Percentiles rank a stretch among this genome's conserved stretches.
phyloP scores from a whole-genome alignment of 2,329 filamentous ascomycete genomes.

The Clonostachys sp. region DNA sequence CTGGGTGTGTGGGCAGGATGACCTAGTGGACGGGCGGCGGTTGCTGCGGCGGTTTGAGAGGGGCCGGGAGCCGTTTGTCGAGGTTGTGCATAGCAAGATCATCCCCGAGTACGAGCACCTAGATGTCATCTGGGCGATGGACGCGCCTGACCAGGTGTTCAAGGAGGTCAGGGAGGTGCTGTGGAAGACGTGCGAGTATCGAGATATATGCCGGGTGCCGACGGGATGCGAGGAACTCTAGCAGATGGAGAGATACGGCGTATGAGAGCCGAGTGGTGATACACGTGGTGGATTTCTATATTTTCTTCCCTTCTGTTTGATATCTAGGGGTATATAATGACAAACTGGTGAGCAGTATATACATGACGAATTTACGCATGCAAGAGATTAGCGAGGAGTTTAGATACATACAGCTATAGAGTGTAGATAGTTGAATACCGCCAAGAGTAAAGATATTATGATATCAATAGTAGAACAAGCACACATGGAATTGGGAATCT shows the following conservation, averaged over 20 bases:
- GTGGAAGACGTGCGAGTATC: slow-evolving; percentile 67
- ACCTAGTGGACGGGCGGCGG: slow-evolving; percentile 76
- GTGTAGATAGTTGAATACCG: background rate
- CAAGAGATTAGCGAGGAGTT: background rate
- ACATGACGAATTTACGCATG: background rate
- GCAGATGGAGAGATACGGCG: background rate
- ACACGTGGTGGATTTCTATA: no score
- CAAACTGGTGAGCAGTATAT: background rate
- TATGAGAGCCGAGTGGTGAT: background rate
- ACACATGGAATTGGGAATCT: no score
- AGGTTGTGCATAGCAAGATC: slow-evolving; percentile 75
- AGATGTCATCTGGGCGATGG: slow-evolving; percentile 93
- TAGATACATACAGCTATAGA: background rate
- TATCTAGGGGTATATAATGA: background rate
- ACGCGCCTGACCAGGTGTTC: slow-evolving; percentile 78
- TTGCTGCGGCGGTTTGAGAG: slow-evolving; percentile 70
- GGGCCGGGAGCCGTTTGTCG: slow-evolving; percentile 76
- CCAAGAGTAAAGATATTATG: background rate
- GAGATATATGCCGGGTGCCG: slow-evolving; percentile 58
- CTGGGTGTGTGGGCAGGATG: slow-evolving; percentile 81
- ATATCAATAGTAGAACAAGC: no score
- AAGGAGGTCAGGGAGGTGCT: slow-evolving; percentile 74
- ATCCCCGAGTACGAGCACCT: slow-evolving; percentile 90
- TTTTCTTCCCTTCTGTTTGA: background rate
- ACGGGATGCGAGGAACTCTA: slow-evolving; percentile 52